These are phyloP conservation scores for Lophiotrema nucula DNA, from an alignment of 495 filamentous ascomycete species.

Conservation along the genomic window DNA sequence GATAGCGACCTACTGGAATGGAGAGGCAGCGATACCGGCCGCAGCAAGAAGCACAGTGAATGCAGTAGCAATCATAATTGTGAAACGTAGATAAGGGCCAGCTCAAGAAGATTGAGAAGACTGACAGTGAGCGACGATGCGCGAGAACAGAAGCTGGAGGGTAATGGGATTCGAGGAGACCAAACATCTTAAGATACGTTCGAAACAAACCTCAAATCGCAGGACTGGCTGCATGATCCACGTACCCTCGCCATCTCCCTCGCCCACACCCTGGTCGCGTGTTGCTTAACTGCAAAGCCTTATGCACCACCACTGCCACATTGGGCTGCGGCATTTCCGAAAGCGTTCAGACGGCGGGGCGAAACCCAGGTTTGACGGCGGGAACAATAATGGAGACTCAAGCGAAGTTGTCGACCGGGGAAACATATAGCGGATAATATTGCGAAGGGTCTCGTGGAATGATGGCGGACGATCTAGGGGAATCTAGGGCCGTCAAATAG, in stretches of 20 bases:
- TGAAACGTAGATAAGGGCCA: not conserved
- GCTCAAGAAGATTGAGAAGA: not conserved
- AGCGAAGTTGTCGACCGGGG: not conserved
- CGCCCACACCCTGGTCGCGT: not conserved
- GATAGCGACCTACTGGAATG: constrained; percentile 2
- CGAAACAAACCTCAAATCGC: not conserved
- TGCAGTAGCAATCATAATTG: not conserved
- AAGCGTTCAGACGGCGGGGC: not conserved
- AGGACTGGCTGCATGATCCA: not conserved
- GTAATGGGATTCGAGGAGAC: too few relatives aligned
- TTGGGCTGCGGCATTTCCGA: too few relatives aligned
- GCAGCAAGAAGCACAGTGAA: constrained; percentile 4
- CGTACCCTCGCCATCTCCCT: not conserved
- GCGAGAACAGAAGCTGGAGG: too few relatives aligned
- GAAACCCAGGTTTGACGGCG: not conserved
- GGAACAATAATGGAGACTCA: not conserved
- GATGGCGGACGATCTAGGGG: not conserved
- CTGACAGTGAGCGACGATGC: not conserved
- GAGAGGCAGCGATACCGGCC: not conserved
- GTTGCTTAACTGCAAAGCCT: not conserved
- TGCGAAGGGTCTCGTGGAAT: not conserved
- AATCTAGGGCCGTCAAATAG: not conserved
- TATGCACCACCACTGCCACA: not conserved
- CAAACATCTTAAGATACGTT: not conserved
- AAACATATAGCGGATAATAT: not conserved